A percentile compares a stretch with the other conserved stretches of the same genome.
phyloP scores from a whole-genome alignment of 768 basidiomycete species.

The Trametes sanguinea region DNA sequence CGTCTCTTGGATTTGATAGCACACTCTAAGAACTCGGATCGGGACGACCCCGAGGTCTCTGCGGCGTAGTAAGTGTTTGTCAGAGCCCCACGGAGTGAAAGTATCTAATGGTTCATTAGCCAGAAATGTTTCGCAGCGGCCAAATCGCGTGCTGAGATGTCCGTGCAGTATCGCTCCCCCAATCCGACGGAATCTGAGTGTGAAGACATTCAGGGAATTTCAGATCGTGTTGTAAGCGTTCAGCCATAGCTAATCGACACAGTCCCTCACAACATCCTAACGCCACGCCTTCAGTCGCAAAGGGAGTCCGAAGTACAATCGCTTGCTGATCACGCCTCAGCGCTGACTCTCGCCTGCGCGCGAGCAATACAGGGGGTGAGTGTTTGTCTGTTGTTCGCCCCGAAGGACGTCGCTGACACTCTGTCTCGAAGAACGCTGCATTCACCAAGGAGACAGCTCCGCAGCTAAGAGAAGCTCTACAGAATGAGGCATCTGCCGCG shows the following conservation, averaged over 20 bases:
- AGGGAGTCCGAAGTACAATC: slow-evolving; percentile 18
- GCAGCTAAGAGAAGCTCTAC: slow-evolving; percentile 1
- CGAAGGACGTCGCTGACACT: neutral
- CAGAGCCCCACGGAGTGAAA: neutral
- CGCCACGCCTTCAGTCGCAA: neutral
- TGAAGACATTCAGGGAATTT: neutral
- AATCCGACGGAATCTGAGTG: neutral
- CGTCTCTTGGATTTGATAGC: slow-evolving; percentile 9
- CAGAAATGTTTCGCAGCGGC: neutral
- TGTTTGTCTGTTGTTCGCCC: too few species aligned
- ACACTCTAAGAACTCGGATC: neutral
- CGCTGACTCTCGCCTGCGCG: slow-evolving; percentile 10
- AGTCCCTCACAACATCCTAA: too few species aligned
- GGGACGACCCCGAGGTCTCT: slow-evolving; percentile 4
- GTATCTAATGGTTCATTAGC: neutral
- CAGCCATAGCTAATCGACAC: too few species aligned
- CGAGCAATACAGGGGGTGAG: slow-evolving; percentile 10
- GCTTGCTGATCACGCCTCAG: slow-evolving; percentile 5
- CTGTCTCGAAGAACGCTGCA: neutral
- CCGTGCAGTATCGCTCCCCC: slow-evolving; percentile 14
- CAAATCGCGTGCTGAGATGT: neutral
- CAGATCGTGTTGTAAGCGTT: slow-evolving; percentile 8
- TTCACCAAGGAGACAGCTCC: slow-evolving; percentile 10
- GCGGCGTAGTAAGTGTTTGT: neutral
- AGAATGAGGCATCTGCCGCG: slow-evolving; percentile 1